Conservation (phyloP, 2,329 filamentous ascomycete species). For the Alternaria triticimaculans region DNA sequence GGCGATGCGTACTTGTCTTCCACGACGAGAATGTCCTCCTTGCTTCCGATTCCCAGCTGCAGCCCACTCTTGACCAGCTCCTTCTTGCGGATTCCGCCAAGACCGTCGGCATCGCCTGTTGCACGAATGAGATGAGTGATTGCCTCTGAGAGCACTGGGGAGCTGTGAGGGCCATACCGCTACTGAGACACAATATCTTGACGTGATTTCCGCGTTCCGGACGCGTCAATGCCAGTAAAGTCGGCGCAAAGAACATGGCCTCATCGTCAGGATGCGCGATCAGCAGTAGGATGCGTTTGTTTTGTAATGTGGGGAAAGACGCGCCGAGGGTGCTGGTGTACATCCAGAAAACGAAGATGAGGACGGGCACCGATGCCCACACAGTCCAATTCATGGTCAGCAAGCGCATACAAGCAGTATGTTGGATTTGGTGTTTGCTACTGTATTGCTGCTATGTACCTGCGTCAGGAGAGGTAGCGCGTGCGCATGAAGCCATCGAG, state of each 20-base stretch:
- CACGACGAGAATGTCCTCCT: constrained; percentile 84
- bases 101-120: constrained; percentile 80
- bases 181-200: constrained; percentile 92
- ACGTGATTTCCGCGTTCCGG: constrained; percentile 86
- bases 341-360: constrained; percentile 55
- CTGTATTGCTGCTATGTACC: background rate
- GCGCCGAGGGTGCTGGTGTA: constrained; percentile 54
- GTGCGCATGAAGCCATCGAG: background rate
- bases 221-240: constrained; percentile 80
- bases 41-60: constrained; percentile 73
- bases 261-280: constrained; percentile 99
- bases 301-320: constrained; percentile 70
- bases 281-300: constrained; percentile 88
- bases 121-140: constrained; percentile 10
- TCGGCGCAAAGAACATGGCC: constrained; percentile 98
- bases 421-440: background rate
- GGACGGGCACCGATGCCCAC: constrained; percentile 50
- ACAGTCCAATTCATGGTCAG: constrained; percentile 51
- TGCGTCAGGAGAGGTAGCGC: background rate
- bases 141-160: background rate
- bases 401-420: background rate
- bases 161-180: constrained; percentile 60
- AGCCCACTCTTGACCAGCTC: constrained; percentile 84
- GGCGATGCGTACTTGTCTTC: constrained; percentile 69
- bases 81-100: constrained; percentile 81